These are phyloP conservation scores for Trichoderma breve DNA, from an alignment of 2,329 filamentous ascomycete genomes.

Conservation along the genomic window DNA sequence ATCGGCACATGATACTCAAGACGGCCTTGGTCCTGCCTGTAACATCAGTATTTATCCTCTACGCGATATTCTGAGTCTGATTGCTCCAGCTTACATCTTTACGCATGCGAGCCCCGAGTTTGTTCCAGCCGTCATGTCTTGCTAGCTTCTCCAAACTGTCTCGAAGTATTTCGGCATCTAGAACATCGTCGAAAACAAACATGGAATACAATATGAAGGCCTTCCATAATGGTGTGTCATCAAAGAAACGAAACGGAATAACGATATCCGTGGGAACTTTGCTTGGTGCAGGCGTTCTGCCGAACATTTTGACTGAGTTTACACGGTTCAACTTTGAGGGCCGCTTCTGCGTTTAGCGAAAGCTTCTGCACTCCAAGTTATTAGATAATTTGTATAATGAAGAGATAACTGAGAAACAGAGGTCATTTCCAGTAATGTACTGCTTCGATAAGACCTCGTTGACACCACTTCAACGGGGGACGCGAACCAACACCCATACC, in stretches of 20 bases:
- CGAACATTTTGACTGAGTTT: neutral
- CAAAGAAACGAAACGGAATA: neutral
- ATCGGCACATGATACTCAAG: neutral
- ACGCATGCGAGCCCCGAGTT: neutral
- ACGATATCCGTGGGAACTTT: neutral
- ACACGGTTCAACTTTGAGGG: neutral
- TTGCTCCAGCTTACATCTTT: neutral
- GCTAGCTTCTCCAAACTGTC: neutral
- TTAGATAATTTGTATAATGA: accelerated
- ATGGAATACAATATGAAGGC: neutral
- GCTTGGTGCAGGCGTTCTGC: neutral
- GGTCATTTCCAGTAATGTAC: neutral
- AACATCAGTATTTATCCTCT: neutral
- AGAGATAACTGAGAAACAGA: neutral
- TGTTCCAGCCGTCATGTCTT: neutral
- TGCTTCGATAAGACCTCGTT: neutral
- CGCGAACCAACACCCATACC: neutral
- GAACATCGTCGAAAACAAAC: neutral
- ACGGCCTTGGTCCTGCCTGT: neutral
- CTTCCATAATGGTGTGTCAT: neutral
- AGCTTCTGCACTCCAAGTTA: neutral
- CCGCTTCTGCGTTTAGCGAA: neutral
- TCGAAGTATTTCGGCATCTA: neutral
- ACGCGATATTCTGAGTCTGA: neutral
- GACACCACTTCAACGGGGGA: neutral